These are phyloP conservation scores for Backusella sp. DNA, from an alignment of 192 early-diverging fungal species.

Conservation along the genomic window DNA sequence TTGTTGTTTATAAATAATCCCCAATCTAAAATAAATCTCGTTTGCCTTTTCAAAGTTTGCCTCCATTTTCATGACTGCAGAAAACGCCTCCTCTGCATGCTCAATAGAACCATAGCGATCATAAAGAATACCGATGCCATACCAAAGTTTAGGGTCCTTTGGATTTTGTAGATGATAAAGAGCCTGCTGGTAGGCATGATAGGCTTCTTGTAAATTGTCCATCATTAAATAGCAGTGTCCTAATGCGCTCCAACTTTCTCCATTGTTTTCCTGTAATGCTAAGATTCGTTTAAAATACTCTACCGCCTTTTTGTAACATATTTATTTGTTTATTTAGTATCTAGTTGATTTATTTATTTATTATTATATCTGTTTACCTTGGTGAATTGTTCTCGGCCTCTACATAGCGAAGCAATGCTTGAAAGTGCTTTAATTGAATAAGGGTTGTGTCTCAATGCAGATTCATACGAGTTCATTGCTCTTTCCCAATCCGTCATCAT, in stretches of 20 bases:
- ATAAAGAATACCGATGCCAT: conserved; percentile 97
- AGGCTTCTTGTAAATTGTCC: conserved; percentile 93
- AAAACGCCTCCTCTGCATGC: conserved; percentile 95
- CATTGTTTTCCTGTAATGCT: conserved; percentile 75
- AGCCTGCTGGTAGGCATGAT: conserved; percentile 94
- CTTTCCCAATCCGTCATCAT: conserved; percentile 70
- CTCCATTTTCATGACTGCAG: conserved; percentile 94
- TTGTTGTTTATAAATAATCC: conserved; percentile 97
- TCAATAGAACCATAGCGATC: conserved; percentile 97
- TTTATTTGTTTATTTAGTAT: neutral
- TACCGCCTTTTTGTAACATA: conserved; percentile 58
- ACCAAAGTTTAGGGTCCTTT: conserved; percentile 98
- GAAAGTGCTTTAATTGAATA: conserved; percentile 83
- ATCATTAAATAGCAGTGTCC: conserved; percentile 98
- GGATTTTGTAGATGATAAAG: conserved; percentile 87
- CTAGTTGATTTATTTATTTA: neutral
- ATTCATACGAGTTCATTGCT: conserved; percentile 84
- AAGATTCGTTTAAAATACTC: conserved; percentile 93
- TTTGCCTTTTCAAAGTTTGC: conserved; percentile 97
- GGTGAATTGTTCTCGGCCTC: conserved; percentile 77
- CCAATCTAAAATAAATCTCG: conserved; percentile 96
- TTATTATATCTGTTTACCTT: conserved; percentile 43
- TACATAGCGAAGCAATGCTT: conserved; percentile 79
- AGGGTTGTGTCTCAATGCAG: conserved; percentile 89
- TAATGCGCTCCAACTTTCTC: conserved; percentile 92